Base-by-base conservation (phyloP, 305 asterid species). In the Ruellia speciosa region DNA sequence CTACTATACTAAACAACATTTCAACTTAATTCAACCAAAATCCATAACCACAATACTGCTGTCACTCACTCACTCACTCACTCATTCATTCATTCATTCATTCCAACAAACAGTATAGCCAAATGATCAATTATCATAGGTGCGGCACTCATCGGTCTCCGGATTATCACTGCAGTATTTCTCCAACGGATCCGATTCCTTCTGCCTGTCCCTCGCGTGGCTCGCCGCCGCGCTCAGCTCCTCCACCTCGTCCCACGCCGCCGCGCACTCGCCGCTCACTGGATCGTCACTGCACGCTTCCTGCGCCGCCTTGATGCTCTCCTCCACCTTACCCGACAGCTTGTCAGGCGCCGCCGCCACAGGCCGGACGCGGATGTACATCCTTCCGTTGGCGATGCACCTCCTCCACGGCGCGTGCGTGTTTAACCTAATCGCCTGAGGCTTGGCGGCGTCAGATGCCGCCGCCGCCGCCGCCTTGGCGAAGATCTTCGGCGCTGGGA, bases 181-280 rank as follows among this genome's bases (percentile, higher is more conserved):
- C 81, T 87, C 96, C 77, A 87, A 58, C 8, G 83, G 85, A 20
- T 90, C 95, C 6, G 79, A 47, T 0, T 75, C 80, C 75, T 87
- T 87, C 59, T 57, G 63, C 83, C 54, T 78, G 74, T 87, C 95
- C 87, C 84, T 70, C 0, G 93, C 93, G 58, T 90, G 87, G 72
- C 95, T 80, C 12, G 83, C 88, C 14, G 95, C 94, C 18, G 96
- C 95, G 65, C 98, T 90, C 69, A 86, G 88, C 87, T 90, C 98
- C 85, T 90, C 98, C 77, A 90, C 98, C 69, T 79, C 95, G 59
- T 90, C 96, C 96, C 96, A 90, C 14, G 94, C 92, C 20, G 96
- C 98, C 55, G 77, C 96, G 75, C 98, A 90, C 82, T 90, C 94
- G 14, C 95, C 95, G 75, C 88, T 81, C 12, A 57, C 77, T 0